These are phyloP conservation scores for Batkoa obscura DNA, from an alignment of 371 early-diverging fungal genomes.

Conservation along the genomic window DNA sequence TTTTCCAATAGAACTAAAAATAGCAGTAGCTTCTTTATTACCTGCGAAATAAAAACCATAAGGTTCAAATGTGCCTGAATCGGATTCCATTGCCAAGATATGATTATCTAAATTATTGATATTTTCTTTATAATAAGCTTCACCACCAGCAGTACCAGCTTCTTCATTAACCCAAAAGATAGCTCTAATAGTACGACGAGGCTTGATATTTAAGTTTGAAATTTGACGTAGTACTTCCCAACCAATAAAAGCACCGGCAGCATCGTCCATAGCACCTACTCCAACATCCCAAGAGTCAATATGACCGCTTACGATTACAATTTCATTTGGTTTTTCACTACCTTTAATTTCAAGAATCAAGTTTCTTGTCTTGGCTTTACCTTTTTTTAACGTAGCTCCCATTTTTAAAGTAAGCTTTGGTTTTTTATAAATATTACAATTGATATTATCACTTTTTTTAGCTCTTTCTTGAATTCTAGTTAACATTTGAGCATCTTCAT, in stretches of 20 bases:
- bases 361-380: constrained; percentile 18
- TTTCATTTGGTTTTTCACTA: constrained; percentile 21
- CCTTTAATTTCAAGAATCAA: constrained; percentile 29
- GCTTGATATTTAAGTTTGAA: constrained; percentile 1
- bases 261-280: constrained; percentile 29
- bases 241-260: constrained; percentile 5
- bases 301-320: constrained; percentile 30
- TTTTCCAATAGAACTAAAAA: not conserved
- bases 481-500: constrained; percentile 27
- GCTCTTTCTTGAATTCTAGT: constrained; percentile 16
- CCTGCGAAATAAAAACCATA: constrained; percentile 18
- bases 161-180: constrained; percentile 39
- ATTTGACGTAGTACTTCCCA: not conserved
- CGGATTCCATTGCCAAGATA: constrained; percentile 29
- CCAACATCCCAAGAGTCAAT: constrained; percentile 40
- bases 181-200: constrained; percentile 28
- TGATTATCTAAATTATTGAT: constrained; percentile 13
- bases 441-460: constrained; percentile 7
- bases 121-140: constrained; percentile 23
- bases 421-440: constrained; percentile 8
- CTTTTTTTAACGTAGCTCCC: constrained; percentile 14
- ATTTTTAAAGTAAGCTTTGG: constrained; percentile 23
- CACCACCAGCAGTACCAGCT: constrained; percentile 22
- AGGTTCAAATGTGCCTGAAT: constrained; percentile 28
- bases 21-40: not conserved